Percentiles rank a stretch among this genome's conserved stretches.
phyloP scores from a whole-genome alignment of 192 early-diverging fungal genomes.

The Linnemannia exigua region DNA sequence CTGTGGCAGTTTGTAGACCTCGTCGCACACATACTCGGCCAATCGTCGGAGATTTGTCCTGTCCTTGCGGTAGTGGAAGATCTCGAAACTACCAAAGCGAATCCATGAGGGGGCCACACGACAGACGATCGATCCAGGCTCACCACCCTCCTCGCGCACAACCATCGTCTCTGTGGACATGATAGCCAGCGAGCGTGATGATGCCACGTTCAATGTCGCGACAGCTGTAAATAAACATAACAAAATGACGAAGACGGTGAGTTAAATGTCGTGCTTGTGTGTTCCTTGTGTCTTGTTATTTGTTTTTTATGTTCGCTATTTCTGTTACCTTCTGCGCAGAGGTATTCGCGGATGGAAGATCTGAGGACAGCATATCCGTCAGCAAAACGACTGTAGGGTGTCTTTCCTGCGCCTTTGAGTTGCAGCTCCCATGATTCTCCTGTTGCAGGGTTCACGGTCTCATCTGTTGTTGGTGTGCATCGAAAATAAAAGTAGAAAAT shows the following conservation, averaged over 20 bases:
- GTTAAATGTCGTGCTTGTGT: neutral
- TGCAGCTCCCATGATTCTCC: conserved; percentile 80
- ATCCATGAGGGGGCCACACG: conserved; percentile 86
- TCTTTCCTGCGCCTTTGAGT: conserved; percentile 89
- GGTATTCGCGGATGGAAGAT: conserved; percentile 89
- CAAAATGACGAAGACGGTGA: neutral
- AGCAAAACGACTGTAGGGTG: conserved; percentile 89
- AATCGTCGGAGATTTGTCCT: conserved; percentile 63
- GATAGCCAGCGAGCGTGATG: conserved; percentile 82
- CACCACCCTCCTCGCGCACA: conserved; percentile 73
- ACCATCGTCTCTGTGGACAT: conserved; percentile 74
- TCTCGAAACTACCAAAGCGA: conserved; percentile 91
- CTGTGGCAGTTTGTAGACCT: conserved; percentile 65
- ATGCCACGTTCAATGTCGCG: conserved; percentile 79
- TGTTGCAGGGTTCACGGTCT: conserved; percentile 49
- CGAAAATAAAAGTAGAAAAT: too few species aligned
- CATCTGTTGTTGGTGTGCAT: conserved; percentile 45
- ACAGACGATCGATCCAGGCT: conserved; percentile 82
- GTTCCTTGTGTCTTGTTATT: neutral
- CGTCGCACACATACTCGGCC: conserved; percentile 79
- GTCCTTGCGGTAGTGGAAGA: conserved; percentile 80
- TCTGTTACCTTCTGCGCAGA: conserved; percentile 74
- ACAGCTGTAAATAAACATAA: conserved; percentile 49
- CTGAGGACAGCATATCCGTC: conserved; percentile 92
- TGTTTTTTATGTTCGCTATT: neutral